These are phyloP conservation scores for Fusarium dlaminii DNA, from an alignment of 2,329 filamentous ascomycete species.

Conservation along the genomic window DNA sequence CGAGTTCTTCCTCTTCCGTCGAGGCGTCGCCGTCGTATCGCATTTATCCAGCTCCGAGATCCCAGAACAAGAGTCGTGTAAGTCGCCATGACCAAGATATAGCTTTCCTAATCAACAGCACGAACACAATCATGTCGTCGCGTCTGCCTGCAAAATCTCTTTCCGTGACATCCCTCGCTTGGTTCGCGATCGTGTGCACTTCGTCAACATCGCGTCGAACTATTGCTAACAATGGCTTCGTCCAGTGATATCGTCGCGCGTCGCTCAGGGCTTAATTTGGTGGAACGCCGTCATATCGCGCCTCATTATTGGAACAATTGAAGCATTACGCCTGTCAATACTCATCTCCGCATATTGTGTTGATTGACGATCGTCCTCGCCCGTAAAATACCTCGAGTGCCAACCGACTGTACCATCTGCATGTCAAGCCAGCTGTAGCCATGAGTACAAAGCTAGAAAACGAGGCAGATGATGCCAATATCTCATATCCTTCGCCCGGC, in stretches of 20 bases:
- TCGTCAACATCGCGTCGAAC: conserved; percentile 36
- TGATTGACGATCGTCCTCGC: conserved; percentile 20
- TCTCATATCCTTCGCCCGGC: conserved; percentile 59
- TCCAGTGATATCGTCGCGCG: conserved; percentile 41
- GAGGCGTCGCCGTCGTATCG: conserved; percentile 50
- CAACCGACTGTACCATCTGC: conserved; percentile 3
- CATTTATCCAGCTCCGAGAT: conserved; percentile 56
- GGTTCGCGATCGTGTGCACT: conserved; percentile 19
- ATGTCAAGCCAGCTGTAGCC: not conserved
- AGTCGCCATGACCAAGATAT: conserved; percentile 44
- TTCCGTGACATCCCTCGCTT: conserved; percentile 25
- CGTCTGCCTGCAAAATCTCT: conserved; percentile 15
- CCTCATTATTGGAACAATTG: conserved; percentile 20
- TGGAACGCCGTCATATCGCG: conserved; percentile 33
- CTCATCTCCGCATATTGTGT: not conserved
- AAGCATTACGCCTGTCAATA: conserved; percentile 4
- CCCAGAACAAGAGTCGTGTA: conserved; percentile 49
- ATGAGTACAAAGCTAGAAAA: conserved; percentile 51
- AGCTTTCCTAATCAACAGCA: conserved; percentile 28
- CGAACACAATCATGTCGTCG: conserved; percentile 23
- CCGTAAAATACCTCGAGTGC: conserved; percentile 11
- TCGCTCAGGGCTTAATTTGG: conserved; percentile 29
- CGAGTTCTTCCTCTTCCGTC: conserved; percentile 61
- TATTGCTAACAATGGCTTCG: conserved; percentile 41
- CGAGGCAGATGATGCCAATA: conserved; percentile 48